Conservation (phyloP, 345 rosid species). For the Hibiscus mutabilis region DNA sequence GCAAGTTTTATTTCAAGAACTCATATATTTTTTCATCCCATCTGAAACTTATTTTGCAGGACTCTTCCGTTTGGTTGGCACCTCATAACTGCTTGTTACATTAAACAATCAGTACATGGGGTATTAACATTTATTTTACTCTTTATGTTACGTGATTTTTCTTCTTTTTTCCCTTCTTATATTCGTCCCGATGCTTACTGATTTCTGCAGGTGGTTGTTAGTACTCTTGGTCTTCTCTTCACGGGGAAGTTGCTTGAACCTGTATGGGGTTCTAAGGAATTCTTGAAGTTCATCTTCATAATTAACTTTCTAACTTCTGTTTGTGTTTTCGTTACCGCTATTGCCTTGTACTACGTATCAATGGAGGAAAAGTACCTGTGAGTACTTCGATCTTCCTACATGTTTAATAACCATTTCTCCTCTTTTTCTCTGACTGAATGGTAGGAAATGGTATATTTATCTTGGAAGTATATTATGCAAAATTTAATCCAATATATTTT, state of each 20-base stretch:
- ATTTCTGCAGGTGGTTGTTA: constrained; percentile 50
- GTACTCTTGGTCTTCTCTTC: constrained; percentile 70
- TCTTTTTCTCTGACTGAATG: no score
- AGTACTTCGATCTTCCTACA: constrained; percentile 24
- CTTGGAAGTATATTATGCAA: neutral
- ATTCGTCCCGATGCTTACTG: constrained; percentile 9
- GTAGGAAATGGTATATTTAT: neutral
- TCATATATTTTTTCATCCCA: neutral
- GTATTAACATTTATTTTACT: constrained; percentile 32
- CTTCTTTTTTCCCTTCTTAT: neutral
- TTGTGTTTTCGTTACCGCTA: constrained; percentile 76
- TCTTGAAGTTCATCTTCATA: constrained; percentile 83
- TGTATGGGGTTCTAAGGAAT: constrained; percentile 93
- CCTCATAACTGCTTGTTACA: constrained; percentile 79
- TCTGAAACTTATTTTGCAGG: constrained; percentile 38
- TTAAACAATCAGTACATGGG: constrained; percentile 80
- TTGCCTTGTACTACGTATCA: constrained; percentile 78
- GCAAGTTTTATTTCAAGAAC: neutral
- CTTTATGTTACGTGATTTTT: constrained; percentile 2
- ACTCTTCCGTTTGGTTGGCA: constrained; percentile 99
- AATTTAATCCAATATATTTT: neutral
- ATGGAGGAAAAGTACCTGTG: constrained; percentile 80
- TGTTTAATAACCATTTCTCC: neutral
- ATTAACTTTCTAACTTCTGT: constrained; percentile 76
- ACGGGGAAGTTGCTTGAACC: constrained; percentile 96